Percentiles rank a stretch among this genome's conserved stretches.
Conservation (phyloP, 305 asterid genomes). For the Solanum hybrid region DNA sequence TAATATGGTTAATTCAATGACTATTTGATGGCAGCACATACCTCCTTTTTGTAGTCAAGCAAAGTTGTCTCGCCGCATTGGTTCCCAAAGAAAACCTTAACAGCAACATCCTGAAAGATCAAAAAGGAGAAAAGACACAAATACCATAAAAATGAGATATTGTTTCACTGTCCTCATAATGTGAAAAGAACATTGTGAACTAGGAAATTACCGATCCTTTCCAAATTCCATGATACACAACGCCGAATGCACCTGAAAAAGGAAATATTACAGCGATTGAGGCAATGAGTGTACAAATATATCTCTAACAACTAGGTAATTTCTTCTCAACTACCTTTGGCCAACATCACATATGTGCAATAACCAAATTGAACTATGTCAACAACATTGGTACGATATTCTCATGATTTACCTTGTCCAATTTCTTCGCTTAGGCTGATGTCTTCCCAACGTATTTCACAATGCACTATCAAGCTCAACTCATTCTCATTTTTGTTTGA, state of each 20-base stretch:
- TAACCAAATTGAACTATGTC: neutral
- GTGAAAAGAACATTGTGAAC: neutral
- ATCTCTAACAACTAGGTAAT: neutral
- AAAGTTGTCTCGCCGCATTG: constrained; percentile 34
- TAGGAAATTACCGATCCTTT: constrained; percentile 45
- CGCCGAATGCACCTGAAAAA: constrained; percentile 49
- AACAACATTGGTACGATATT: neutral
- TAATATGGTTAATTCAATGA: neutral
- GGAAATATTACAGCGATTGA: constrained; percentile 1
- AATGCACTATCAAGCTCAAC: constrained; percentile 16
- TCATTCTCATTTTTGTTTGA: constrained; percentile 31
- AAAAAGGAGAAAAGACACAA: neutral
- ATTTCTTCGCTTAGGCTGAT: constrained; percentile 42
- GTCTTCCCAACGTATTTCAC: constrained; percentile 54
- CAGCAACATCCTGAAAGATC: constrained; percentile 59
- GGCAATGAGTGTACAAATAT: neutral
- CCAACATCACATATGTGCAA: neutral
- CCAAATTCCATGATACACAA: constrained; percentile 67
- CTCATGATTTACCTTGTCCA: constrained; percentile 43
- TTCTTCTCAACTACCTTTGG: constrained; percentile 4
- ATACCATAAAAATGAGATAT: neutral
- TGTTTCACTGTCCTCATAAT: neutral
- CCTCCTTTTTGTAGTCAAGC: constrained; percentile 58
- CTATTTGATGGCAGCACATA: constrained; percentile 7
- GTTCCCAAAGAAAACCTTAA: constrained; percentile 51